Percentiles rank a stretch among this genome's conserved stretches.
Conservation (phyloP, 176 grass and related monocot genomes). For the Aegilops longissima region DNA sequence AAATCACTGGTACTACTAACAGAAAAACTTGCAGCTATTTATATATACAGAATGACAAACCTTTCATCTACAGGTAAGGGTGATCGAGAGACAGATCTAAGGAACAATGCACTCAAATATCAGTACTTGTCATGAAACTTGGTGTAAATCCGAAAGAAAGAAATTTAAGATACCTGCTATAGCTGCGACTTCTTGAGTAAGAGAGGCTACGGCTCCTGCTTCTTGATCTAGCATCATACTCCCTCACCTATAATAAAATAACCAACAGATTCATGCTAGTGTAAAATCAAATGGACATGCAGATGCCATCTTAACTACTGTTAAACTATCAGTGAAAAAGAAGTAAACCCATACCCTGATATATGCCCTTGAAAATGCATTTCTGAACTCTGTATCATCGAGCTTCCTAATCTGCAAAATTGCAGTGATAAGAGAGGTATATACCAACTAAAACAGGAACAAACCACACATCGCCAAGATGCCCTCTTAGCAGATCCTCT, state of each 20-base stretch:
- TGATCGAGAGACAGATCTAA: constrained; percentile 39
- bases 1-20: neutral
- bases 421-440: neutral
- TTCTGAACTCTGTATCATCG: constrained; percentile 79
- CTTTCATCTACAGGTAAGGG: constrained; percentile 38
- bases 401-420: constrained; percentile 73
- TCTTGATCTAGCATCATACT: constrained; percentile 72
- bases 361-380: constrained; percentile 92
- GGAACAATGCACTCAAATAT: constrained; percentile 1
- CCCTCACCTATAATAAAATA: constrained; percentile 56
- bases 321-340: neutral
- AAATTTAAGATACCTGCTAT: constrained; percentile 37
- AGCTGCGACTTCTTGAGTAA: constrained; percentile 63
- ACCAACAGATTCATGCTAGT: neutral
- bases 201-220: constrained; percentile 63
- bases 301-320: constrained; percentile 13
- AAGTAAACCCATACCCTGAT: constrained; percentile 59
- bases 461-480: neutral
- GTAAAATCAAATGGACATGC: neutral
- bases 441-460: constrained; percentile 4
- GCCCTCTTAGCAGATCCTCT: constrained; percentile 4
- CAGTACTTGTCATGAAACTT: neutral
- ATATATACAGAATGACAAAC: constrained; percentile 13
- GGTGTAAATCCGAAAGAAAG: neutral
- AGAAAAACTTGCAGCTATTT: neutral